Evolutionary conservation across 306 rosid genomes (phyloP).

Genomic region (Rosa persica): DNA sequence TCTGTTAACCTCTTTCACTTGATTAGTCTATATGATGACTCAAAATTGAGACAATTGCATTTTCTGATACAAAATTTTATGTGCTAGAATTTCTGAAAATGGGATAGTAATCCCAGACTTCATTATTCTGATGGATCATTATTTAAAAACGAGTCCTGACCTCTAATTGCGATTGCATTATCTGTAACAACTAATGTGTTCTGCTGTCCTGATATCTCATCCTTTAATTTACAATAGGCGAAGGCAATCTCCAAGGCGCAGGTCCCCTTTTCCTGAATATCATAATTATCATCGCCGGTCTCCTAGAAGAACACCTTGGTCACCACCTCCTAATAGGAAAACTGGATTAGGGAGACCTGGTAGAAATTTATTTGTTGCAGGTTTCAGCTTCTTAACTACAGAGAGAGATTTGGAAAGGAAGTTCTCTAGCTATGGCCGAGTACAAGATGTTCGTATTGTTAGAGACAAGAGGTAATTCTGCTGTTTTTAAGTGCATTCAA

Average conservation of each 20-base stretch:
- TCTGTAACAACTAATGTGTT: not conserved
- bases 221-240: not conserved
- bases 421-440: slow-evolving; percentile 8
- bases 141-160: not conserved
- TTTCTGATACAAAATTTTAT: not conserved
- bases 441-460: slow-evolving; percentile 14
- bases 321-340: slow-evolving; percentile 18
- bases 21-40: not conserved
- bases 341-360: slow-evolving; percentile 19
- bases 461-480: slow-evolving; percentile 17
- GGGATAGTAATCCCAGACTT: not conserved
- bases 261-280: not conserved
- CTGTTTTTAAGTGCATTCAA: not conserved
- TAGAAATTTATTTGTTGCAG: slow-evolving; percentile 19
- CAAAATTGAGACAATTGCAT: not conserved
- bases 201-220: not conserved
- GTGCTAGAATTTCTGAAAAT: not conserved
- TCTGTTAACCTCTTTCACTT: not conserved
- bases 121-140: not conserved
- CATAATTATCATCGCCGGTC: not conserved
- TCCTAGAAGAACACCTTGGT: slow-evolving; percentile 11
- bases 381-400: slow-evolving; percentile 14
- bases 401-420: slow-evolving; percentile 22
- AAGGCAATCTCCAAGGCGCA: slow-evolving; percentile 10
- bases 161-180: not conserved